Percentiles rank a stretch among this genome's conserved stretches.
Conservation (phyloP, 1,284 basidiomycete species). For the Cryptococcus deneoformans region DNA sequence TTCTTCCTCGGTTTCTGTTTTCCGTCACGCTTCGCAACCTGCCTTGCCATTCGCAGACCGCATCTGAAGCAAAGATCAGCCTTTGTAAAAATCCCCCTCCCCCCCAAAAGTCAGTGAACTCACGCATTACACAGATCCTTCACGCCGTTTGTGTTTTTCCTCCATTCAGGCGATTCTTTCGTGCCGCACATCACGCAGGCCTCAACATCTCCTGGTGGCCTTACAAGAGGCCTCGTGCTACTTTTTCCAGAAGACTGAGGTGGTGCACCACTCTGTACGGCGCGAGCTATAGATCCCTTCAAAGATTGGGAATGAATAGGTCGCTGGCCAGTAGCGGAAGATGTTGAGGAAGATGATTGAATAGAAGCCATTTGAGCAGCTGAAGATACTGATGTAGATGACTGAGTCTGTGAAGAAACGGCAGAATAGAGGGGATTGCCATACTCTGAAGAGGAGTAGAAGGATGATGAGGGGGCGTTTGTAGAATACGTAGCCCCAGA, state of each 20-base stretch:
- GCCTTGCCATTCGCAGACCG: slow-evolving; percentile 44
- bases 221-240: slow-evolving; percentile 26
- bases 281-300: too few relatives aligned
- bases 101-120: slow-evolving; percentile 43
- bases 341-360: too few relatives aligned
- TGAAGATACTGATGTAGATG: too few relatives aligned
- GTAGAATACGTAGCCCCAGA: too few relatives aligned
- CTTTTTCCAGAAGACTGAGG: background rate
- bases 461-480: too few relatives aligned
- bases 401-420: too few relatives aligned
- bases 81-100: too few relatives aligned
- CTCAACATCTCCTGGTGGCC: slow-evolving; percentile 66
- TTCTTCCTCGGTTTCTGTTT: slow-evolving; percentile 46
- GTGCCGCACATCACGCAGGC: slow-evolving; percentile 80
- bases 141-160: slow-evolving; percentile 70
- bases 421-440: background rate
- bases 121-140: slow-evolving; percentile 94
- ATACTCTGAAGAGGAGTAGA: background rate
- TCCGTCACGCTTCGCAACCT: slow-evolving; percentile 47
- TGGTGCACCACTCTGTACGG: too few relatives aligned
- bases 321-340: too few relatives aligned
- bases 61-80: slow-evolving; percentile 20
- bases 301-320: too few relatives aligned
- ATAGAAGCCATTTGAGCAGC: too few relatives aligned
- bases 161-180: slow-evolving; percentile 87